Percentiles rank a stretch among this genome's conserved stretches.
These are phyloP conservation scores for Fraxinus sp. DNA, from an alignment of 305 asterid genomes.

Conservation along the genomic window DNA sequence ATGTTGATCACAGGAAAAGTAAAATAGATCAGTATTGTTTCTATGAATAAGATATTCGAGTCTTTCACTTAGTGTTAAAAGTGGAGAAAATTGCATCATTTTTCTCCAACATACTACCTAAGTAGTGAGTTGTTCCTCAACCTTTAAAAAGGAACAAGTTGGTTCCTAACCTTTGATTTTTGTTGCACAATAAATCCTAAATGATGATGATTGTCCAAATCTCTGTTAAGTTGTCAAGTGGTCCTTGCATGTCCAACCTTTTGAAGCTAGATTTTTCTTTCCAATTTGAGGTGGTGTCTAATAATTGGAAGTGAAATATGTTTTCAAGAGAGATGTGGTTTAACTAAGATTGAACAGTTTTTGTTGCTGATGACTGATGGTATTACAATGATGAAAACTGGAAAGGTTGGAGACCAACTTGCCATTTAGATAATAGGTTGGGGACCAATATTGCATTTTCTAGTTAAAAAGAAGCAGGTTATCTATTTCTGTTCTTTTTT, in stretches of 20 bases:
- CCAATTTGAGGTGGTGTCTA: neutral
- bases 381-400: neutral
- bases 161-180: neutral
- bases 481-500: neutral
- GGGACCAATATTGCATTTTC: neutral
- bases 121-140: neutral
- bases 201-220: neutral
- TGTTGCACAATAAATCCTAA: neutral
- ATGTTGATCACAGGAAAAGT: neutral
- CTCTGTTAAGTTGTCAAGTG: neutral
- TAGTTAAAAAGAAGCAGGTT: neutral
- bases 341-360: neutral
- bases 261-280: neutral
- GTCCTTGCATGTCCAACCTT: neutral
- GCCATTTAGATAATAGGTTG: neutral
- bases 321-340: neutral
- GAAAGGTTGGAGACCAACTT: neutral
- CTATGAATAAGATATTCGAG: neutral
- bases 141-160: neutral
- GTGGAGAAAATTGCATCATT: neutral
- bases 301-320: neutral
- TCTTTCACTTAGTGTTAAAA: neutral
- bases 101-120: neutral
- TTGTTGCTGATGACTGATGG: neutral
- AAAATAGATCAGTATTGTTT: neutral